A percentile compares a stretch with the other conserved stretches of the same genome.
phyloP scores from a whole-genome alignment of 177 flowering plant species.

The Vitis hybrid region DNA sequence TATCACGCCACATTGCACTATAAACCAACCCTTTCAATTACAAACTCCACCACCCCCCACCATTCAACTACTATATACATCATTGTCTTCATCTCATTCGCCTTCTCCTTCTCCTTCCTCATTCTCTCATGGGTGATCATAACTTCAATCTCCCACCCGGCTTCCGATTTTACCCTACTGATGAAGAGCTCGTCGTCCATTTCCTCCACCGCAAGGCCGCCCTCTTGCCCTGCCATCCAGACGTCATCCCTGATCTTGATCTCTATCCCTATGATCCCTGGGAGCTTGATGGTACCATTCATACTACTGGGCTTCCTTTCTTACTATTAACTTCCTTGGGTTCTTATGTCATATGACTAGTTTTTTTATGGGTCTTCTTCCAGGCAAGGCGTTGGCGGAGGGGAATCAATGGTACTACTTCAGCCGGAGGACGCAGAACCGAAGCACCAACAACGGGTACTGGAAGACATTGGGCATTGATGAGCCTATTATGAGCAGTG shows the following conservation, averaged over 20 bases:
- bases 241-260: constrained; percentile 87
- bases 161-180: constrained; percentile 74
- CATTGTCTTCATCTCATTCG: neutral
- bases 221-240: constrained; percentile 70
- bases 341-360: too few species aligned
- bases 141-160: constrained; percentile 72
- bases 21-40: neutral
- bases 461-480: constrained; percentile 66
- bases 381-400: constrained; percentile 75
- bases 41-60: constrained; percentile 2
- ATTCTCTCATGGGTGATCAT: constrained; percentile 43
- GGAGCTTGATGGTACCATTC: constrained; percentile 65
- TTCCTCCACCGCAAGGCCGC: constrained; percentile 72
- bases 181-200: constrained; percentile 80
- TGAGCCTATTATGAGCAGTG: constrained; percentile 41
- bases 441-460: constrained; percentile 58
- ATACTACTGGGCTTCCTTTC: neutral
- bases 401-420: constrained; percentile 79
- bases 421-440: constrained; percentile 49
- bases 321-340: too few species aligned
- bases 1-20: neutral
- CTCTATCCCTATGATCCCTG: constrained; percentile 80
- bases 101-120: constrained; percentile 1
- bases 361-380: neutral
- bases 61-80: neutral